These are phyloP conservation scores for Lepiota brunneoincarnata DNA, from an alignment of 768 basidiomycete species.

Conservation along the genomic window DNA sequence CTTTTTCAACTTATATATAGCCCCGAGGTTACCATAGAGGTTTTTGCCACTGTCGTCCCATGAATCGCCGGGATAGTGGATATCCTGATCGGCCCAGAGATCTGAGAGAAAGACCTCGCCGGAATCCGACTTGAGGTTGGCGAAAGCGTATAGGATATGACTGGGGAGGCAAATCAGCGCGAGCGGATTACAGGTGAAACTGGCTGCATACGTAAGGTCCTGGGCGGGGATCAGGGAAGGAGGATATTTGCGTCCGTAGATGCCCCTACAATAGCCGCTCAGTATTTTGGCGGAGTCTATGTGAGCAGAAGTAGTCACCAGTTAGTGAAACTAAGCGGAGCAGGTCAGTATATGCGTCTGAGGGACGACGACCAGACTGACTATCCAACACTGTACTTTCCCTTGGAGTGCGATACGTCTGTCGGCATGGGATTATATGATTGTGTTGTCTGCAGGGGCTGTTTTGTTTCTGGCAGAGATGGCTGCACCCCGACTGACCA, in stretches of 20 bases:
- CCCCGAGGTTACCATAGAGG: conserved; percentile 94
- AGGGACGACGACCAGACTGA: conserved; percentile 34
- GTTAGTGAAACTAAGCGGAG: conserved; percentile 62
- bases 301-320: conserved; percentile 42
- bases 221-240: conserved; percentile 80
- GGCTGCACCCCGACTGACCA: conserved; percentile 24
- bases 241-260: conserved; percentile 91
- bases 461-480: conserved; percentile 7
- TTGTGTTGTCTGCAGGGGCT: not conserved
- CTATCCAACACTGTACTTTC: conserved; percentile 83
- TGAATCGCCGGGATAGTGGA: conserved; percentile 92
- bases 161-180: conserved; percentile 31
- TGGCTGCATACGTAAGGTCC: conserved; percentile 73
- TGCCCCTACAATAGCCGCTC: conserved; percentile 58
- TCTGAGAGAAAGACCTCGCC: conserved; percentile 91
- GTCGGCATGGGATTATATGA: conserved; percentile 1
- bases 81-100: conserved; percentile 93
- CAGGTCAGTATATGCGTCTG: conserved; percentile 10
- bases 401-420: conserved; percentile 35
- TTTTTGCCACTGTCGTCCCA: conserved; percentile 93
- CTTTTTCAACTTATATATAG: conserved; percentile 89
- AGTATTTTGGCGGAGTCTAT: not conserved
- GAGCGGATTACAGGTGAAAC: conserved; percentile 2
- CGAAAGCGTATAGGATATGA: conserved; percentile 92
- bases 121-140: conserved; percentile 76